Percentiles rank a stretch among this genome's conserved stretches.
These are phyloP conservation scores for Ophiostoma sp. DNA, from an alignment of 2,329 filamentous ascomycete genomes.

Conservation along the genomic window DNA sequence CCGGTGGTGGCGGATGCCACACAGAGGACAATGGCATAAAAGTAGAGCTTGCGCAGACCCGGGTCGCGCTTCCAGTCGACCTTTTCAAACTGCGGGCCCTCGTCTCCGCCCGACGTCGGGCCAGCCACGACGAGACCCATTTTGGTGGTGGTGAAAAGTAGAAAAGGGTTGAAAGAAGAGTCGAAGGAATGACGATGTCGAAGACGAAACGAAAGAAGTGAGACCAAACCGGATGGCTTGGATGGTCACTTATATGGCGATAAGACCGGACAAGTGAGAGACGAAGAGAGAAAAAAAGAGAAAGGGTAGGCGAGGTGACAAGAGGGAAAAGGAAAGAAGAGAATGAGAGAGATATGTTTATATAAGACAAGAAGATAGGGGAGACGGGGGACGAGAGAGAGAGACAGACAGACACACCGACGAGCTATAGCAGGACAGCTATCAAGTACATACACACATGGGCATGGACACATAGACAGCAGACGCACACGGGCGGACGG, in stretches of 20 bases:
- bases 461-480: neutral
- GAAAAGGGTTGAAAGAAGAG: neutral
- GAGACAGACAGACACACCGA: no score
- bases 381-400: no score
- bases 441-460: neutral
- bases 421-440: constrained; percentile 7
- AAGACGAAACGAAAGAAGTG: neutral
- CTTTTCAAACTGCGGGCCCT: constrained; percentile 51
- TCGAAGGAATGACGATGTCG: neutral
- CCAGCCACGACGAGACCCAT: neutral
- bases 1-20: constrained; percentile 58
- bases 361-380: neutral
- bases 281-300: neutral
- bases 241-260: neutral
- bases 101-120: constrained; percentile 35
- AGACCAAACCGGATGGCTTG: neutral
- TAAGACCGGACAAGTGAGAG: neutral
- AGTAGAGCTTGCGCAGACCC: constrained; percentile 58
- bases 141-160: neutral
- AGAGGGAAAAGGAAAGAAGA: neutral
- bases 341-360: neutral
- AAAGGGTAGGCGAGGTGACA: neutral
- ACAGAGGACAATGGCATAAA: constrained; percentile 52
- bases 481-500: neutral
- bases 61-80: constrained; percentile 57